Base-by-base conservation (phyloP, 2,329 filamentous ascomycete species). In the Aspergillus tubingensis region DNA sequence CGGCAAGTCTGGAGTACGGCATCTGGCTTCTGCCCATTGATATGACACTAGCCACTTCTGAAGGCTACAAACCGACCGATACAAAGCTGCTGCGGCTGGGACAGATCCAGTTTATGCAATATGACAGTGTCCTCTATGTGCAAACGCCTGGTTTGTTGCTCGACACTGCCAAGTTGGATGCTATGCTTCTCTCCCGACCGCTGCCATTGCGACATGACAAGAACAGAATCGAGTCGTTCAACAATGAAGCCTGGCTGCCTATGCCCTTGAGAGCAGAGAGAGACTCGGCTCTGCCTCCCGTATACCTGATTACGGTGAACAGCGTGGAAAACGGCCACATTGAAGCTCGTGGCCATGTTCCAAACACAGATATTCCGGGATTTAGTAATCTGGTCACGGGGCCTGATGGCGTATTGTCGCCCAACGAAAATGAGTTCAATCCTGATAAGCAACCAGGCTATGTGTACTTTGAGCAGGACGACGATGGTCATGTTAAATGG, bases 101-200 rank as follows among this genome's bases (percentile, higher is more conserved):
- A 21, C 71, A 76, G 57, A 72, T 76, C 44, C 75, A 77, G 52
- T 76, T 79, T 59, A 72, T 75, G 70, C 73, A 74, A 38, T 81
- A 81, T 62, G 77, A 80, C 52, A 75, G 77, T 41, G 74, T 80
- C 0, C 62, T 81, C 1, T 81, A 79, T 63, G 65, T 81, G 3
- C 76, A 74, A 39, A 74, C 75, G 1, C 79, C 79, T 0, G 79
- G 79, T 0, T 58, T 80, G 44, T 62, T 78, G 0, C 64, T 79
- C 27, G 73, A 80, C 50, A 73, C 70, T 0, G 67, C 68, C 6
- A 75, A 72, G 25, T 62, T 81, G 15, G 78, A 81, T 57, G 58
- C 70, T 3, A 64, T 79, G 43, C 66, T 81, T n/a, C 65, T 75
- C 15, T 72, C 70, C 13, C 67, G 69, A 3, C 72, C 74, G 2